These are phyloP conservation scores for Leucocoprinus sp. DNA, from an alignment of 768 basidiomycete species.

Conservation along the genomic window DNA sequence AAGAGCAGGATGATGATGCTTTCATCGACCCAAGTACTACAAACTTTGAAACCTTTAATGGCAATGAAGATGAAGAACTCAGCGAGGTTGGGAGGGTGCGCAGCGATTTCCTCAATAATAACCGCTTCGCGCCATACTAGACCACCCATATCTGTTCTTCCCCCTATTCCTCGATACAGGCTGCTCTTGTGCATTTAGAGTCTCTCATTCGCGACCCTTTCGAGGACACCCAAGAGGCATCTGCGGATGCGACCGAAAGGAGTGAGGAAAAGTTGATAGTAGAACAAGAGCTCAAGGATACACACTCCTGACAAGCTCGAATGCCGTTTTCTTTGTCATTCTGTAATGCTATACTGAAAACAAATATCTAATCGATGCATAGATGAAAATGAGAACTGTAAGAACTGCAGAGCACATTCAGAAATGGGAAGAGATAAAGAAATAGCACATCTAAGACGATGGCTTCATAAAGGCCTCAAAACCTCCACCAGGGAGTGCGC, in stretches of 20 bases:
- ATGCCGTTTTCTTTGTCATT: not conserved
- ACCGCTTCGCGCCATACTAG: conserved; percentile 84
- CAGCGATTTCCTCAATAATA: conserved; percentile 75
- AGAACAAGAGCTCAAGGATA: not conserved
- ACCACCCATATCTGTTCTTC: conserved; percentile 24
- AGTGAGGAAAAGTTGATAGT: conserved; percentile 1
- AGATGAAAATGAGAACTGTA: not conserved
- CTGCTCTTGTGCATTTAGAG: conserved; percentile 75
- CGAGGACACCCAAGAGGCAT: conserved; percentile 11
- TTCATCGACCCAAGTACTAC: conserved; percentile 42
- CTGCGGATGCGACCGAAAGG: not conserved
- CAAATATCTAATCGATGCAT: too few relatives aligned
- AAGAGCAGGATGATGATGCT: conserved; percentile 46
- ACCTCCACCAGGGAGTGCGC: conserved; percentile 3
- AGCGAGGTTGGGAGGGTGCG: conserved; percentile 90
- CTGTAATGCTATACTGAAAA: too few relatives aligned
- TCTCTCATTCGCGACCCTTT: conserved; percentile 63
- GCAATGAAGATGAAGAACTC: conserved; percentile 62
- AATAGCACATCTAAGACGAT: not conserved
- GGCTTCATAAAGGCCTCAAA: conserved; percentile 9
- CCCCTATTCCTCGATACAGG: conserved; percentile 36
- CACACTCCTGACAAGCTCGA: not conserved
- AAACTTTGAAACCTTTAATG: conserved; percentile 47
- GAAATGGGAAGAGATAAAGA: not conserved
- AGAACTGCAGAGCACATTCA: not conserved